A percentile compares a stretch with the other conserved stretches of the same genome.
phyloP scores from a whole-genome alignment of 345 rosid species.

The Chamaenerion angustifolium region DNA sequence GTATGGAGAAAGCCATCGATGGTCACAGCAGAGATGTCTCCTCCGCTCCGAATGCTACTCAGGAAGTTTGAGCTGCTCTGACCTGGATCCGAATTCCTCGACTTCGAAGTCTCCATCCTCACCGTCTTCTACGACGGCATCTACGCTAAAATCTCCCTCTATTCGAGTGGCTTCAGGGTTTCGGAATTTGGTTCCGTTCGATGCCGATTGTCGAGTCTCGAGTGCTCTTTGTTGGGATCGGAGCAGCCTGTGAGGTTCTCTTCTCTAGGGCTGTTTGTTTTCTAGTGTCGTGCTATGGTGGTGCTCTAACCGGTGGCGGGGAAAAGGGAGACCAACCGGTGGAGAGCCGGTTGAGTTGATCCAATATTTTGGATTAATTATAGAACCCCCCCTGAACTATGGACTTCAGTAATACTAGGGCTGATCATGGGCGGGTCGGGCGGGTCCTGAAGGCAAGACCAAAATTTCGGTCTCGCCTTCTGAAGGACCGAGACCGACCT shows the following conservation, averaged over 20 bases:
- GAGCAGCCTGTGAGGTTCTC: neutral
- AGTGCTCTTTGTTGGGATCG: neutral
- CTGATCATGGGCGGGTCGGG: too few species aligned
- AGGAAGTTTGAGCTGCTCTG: neutral
- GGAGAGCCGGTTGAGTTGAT: neutral
- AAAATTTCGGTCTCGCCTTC: too few species aligned
- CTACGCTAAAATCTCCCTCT: neutral
- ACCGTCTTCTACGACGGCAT: constrained; percentile 54
- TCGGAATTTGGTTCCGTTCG: neutral
- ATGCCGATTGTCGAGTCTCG: neutral
- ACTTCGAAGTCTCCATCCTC: constrained; percentile 47
- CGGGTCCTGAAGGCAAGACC: too few species aligned
- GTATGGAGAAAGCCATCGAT: constrained; percentile 30
- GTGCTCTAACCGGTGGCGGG: neutral
- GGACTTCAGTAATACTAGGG: too few species aligned
- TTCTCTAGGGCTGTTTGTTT: neutral
- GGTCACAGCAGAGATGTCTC: constrained; percentile 25
- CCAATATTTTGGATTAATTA: too few species aligned
- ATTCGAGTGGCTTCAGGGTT: neutral
- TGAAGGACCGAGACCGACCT: too few species aligned
- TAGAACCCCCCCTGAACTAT: too few species aligned
- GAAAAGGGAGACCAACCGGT: neutral
- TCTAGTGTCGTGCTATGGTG: neutral
- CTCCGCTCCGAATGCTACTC: too few species aligned
- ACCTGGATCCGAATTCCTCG: constrained; percentile 51